Evolutionary conservation across 2,329 filamentous ascomycete species (phyloP), one percentile per base, ranked within the genome.

Genomic region (Venturia aucupariae): DNA sequence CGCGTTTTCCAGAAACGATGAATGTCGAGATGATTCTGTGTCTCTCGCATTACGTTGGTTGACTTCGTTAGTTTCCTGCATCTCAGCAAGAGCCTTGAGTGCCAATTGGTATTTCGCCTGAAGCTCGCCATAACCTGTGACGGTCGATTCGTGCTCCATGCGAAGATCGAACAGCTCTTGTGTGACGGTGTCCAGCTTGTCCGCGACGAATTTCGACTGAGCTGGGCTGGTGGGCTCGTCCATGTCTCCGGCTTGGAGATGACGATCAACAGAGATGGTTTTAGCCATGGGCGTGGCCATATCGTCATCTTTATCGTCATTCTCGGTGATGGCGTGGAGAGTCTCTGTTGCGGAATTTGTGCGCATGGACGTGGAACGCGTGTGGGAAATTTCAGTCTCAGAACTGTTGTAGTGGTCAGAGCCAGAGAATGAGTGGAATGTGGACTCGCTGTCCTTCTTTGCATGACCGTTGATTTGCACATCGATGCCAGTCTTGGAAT

Each of bases 41-140:
- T 64, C 39, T 27, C 60, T 39, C n/a, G 64, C 32, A 35, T 59
- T 51, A 27, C 63, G 65, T 24, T 87, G 85, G 38, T 87, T 82
- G 77, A 96, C 91, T 70, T 96, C 90, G 42, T 92, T 81, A 35
- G 85, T 84, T 72, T 97, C 93, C 74, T 96, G 92, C 60, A 97
- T 81, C 73, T 94, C 89, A 6, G 90, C 87, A 51, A 99, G 76
- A 11, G 89, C 86, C 60, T 88, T 88, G 67, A 99, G 79, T 5
- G 92, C 90, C 71, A 96, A 88, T 71, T 96, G 90, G 70, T 99
- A 99, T 75, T 96, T 97, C 69, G 86, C 82, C 65, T 92, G 87
- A 32, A 99, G 86, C 57, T 86, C 77, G 68, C 95, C 90, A 70
- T 88, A 93, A 65, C 97, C 91, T 67, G 83, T 86, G 22, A 96